Conservation (phyloP, 2,329 filamentous ascomycete genomes). For the Pestalotiopsis sp. region DNA sequence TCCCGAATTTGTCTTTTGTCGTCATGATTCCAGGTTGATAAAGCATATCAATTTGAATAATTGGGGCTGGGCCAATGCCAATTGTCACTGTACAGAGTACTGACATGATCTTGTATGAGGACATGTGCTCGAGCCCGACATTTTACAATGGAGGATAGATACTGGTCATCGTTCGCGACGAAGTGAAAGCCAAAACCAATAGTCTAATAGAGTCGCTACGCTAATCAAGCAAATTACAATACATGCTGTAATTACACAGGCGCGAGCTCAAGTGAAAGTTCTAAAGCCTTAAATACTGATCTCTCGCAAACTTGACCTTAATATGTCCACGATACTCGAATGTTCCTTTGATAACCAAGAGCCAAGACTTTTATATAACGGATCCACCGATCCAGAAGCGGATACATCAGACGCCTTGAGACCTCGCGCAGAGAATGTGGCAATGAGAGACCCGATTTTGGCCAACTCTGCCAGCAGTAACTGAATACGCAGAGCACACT, state of each 20-base stretch:
- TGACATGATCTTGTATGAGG: too few species aligned
- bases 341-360: conserved; percentile 25
- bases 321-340: conserved; percentile 20
- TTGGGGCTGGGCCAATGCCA: too few species aligned
- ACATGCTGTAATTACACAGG: background rate
- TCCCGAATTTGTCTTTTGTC: background rate
- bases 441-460: conserved; percentile 20
- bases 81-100: too few species aligned
- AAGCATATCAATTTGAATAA: too few species aligned
- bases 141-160: too few species aligned
- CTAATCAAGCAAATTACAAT: background rate
- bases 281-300: background rate
- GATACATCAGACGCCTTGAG: conserved; percentile 9
- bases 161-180: background rate
- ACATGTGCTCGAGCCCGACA: too few species aligned
- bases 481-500: conserved; percentile 25
- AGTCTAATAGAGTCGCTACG: background rate
- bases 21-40: background rate
- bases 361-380: conserved; percentile 22
- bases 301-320: conserved; percentile 21
- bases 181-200: background rate
- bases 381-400: conserved; percentile 9
- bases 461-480: conserved; percentile 26
- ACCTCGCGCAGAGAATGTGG: conserved; percentile 19
- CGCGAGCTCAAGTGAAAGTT: background rate